phyloP scores from a whole-genome alignment of 306 rosid species.

The Rosa chinensis region DNA sequence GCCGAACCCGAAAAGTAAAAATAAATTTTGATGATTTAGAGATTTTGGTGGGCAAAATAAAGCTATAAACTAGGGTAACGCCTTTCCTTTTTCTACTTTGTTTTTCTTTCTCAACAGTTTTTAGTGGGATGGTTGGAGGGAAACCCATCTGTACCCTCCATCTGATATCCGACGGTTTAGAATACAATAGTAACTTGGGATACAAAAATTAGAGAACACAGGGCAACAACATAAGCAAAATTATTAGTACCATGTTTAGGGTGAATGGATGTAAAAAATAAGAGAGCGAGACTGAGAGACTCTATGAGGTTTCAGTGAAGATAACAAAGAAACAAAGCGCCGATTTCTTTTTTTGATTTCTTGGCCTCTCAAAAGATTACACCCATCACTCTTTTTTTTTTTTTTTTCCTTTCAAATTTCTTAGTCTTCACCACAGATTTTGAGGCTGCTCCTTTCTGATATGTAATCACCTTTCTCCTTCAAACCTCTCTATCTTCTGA shows the following conservation, averaged over 20 bases:
- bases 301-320: constrained; percentile 3
- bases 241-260: not conserved
- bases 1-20: no score
- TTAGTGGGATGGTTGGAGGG: not conserved
- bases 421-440: not conserved
- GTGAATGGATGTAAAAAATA: not conserved
- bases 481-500: constrained; percentile 6
- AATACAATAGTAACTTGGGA: not conserved
- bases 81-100: no score
- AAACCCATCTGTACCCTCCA: constrained; percentile 24
- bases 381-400: not conserved
- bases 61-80: no score
- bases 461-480: constrained; percentile 8
- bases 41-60: no score
- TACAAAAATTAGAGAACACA: not conserved
- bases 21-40: no score
- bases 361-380: constrained; percentile 4
- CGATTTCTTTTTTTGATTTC: constrained; percentile 19
- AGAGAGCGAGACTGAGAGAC: constrained; percentile 11
- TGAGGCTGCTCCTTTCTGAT: not conserved
- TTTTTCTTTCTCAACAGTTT: not conserved
- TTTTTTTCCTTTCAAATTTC: not conserved
- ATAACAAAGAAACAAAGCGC: constrained; percentile 12
- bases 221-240: not conserved
- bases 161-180: constrained; percentile 19